phyloP scores from a whole-genome alignment of 108 stramenopile species.

The Nitzschia inconspicua region DNA sequence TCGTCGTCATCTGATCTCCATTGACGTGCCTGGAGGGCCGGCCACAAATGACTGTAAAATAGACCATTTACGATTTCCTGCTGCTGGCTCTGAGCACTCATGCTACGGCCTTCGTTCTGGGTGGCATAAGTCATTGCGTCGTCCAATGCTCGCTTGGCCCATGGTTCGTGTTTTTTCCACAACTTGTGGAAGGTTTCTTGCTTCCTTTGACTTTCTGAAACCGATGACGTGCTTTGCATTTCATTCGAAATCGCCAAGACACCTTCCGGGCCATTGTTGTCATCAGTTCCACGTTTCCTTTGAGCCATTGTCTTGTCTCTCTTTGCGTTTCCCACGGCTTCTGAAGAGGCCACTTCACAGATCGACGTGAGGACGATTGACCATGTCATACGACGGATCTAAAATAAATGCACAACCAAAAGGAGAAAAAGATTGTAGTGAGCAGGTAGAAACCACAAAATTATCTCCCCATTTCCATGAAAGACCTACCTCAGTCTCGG shows the following conservation, averaged over 20 bases:
- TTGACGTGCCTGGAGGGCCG: constrained; percentile 56
- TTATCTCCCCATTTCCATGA: no score
- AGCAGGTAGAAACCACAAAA: no score
- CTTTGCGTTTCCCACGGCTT: constrained; percentile 29
- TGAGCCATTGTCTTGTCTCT: constrained; percentile 35
- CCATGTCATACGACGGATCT: constrained; percentile 79
- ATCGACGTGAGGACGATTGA: constrained; percentile 48
- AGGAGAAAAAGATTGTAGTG: not conserved
- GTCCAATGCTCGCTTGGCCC: constrained; percentile 36
- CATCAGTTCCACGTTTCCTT: constrained; percentile 30
- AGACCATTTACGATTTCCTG: constrained; percentile 1
- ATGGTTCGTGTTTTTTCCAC: constrained; percentile 25
- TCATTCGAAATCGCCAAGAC: constrained; percentile 3
- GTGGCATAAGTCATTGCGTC: constrained; percentile 50
- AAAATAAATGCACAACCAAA: not conserved
- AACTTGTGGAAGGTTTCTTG: constrained; percentile 23
- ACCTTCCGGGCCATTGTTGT: constrained; percentile 24
- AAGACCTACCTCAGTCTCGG: constrained; percentile 12
- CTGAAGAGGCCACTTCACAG: constrained; percentile 57
- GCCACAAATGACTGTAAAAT: constrained; percentile 58
- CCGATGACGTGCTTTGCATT: not conserved
- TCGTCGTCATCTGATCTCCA: constrained; percentile 55
- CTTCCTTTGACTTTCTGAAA: not conserved
- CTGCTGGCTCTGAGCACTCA: constrained; percentile 1
- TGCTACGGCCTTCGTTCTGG: constrained; percentile 25